Evolutionary conservation across 352 stramenopile genomes (phyloP), one percentile per base, ranked within the genome.

Genomic region (Pythium rishiriense): DNA sequence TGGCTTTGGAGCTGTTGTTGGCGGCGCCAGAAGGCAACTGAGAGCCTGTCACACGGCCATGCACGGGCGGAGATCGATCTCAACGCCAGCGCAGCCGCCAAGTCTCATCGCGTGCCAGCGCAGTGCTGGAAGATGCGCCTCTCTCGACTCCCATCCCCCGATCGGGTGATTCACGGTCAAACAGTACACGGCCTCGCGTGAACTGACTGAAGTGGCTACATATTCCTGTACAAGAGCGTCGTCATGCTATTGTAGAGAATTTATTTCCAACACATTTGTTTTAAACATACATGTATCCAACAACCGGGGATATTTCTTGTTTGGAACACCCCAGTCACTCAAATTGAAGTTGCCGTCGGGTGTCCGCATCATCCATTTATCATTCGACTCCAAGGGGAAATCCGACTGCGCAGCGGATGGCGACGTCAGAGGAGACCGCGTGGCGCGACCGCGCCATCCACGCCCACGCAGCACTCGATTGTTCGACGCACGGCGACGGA

Each of bases 201-300:
- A 58, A 58, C 51, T 58, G 51, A 58, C 51, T 58, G 51, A 58
- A 58, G 51, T 58, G 51, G 51, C 51, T 50, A 41, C 52, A 59
- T 10, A 4, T 48, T 24, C 15, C 22, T 35, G 7, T 39, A 53
- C 15, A 39, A 53, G 47, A 53, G 47, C 22, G 14, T 39, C 4
- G 6, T n/a, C n/a, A 10, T 22, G 12, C 47, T 53, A n/a, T 12
- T 50, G 2, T 53, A 39, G 5, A 53, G 14, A 2, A 8, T 19
- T 2, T 19, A 41, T 41, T 17, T 56, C 49, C 17, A 21, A 17
- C 1, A 29, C 29, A 17, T 25, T 8, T 56, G 47, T 54, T 35
- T 54, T n/a, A 54, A 22, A 19, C 24, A 29, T 3, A 2, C 49
- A 43, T 17, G 31, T 56, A 56, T 56, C 49, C 49, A 56, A 31